Evolutionary conservation across 1,139 yeast species (phyloP), one percentile per base, ranked within the genome.

Genomic region (Arxiozyma slooffiae): DNA sequence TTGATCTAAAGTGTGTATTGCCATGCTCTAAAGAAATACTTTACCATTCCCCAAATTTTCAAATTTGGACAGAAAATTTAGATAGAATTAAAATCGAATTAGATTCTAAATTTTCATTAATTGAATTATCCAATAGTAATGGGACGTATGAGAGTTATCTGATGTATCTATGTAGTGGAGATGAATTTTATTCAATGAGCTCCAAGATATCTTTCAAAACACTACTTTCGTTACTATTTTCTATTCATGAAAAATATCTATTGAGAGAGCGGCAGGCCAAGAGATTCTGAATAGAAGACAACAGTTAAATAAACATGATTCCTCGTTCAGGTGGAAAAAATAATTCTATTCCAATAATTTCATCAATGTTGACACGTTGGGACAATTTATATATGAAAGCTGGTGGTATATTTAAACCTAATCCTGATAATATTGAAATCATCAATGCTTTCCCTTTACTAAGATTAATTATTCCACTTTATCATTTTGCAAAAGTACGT

Each of bases 211-310:
- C 85, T 2, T 73, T 76, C 61, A 75, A 78, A 55, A 80, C 88
- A 20, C 64, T 83, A 52, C 67, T 89, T 46, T 76, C 86, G 3
- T 71, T 85, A 57, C 71, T 88, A 58, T 77, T 86, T 70, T 81
- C 86, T 36, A 72, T 86, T 45, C 92, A 86, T 63, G 88, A 85
- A 60, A 78, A 75, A 81, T 86, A 41, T 82, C 78, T 61, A 64
- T 69, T 38, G 81, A 79, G 57, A 69, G 80, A 52, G 56, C 40
- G 23, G 52, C 37, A 16, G 24, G 5, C 9, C 42, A 17, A 21
- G 46, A 23, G 3, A 36, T 37, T 23, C 37, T 17, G 36, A 39
- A 30, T 20, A 9, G 14, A 11, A 30, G 17, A 8, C 30, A 21
- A 23, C 38, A 47, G 6, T n/a, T 30, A 4, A 41, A 7, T 14